Conservation (phyloP, 345 rosid species). For the Eucalyptus pauciflora region DNA sequence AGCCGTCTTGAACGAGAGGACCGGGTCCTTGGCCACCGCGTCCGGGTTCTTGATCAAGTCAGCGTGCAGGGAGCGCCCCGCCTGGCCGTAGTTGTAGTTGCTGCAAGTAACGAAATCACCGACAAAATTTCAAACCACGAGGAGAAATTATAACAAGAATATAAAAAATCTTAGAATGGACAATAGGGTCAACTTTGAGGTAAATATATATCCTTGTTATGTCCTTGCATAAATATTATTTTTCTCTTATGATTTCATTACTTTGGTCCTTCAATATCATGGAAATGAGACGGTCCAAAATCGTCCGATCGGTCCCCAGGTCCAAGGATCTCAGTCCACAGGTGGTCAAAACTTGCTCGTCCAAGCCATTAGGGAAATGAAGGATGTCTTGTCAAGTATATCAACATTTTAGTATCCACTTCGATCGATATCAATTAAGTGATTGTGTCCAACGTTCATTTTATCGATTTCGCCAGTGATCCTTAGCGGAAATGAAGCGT, state of each 20-base stretch:
- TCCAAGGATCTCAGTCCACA: background rate
- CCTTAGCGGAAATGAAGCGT: background rate
- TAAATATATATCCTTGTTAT: background rate
- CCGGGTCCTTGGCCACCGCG: background rate
- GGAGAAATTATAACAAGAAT: background rate
- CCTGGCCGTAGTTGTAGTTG: conserved; percentile 22
- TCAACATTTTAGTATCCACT: background rate
- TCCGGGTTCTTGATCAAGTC: conserved; percentile 4
- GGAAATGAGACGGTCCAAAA: background rate
- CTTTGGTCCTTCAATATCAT: background rate
- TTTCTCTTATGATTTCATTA: background rate
- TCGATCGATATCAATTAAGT: background rate
- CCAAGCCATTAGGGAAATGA: background rate
- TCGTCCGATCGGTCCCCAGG: background rate
- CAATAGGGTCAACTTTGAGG: background rate
- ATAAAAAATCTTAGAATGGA: background rate
- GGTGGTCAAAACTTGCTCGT: background rate
- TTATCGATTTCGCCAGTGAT: background rate
- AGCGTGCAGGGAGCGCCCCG: background rate
- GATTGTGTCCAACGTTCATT: background rate
- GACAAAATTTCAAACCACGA: background rate
- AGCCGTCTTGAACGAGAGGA: conserved; percentile 14
- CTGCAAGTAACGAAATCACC: background rate
- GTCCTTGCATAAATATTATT: background rate
- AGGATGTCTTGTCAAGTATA: background rate